Base-by-base conservation (phyloP, 441 rosid species). In the Brassica hybrid region DNA sequence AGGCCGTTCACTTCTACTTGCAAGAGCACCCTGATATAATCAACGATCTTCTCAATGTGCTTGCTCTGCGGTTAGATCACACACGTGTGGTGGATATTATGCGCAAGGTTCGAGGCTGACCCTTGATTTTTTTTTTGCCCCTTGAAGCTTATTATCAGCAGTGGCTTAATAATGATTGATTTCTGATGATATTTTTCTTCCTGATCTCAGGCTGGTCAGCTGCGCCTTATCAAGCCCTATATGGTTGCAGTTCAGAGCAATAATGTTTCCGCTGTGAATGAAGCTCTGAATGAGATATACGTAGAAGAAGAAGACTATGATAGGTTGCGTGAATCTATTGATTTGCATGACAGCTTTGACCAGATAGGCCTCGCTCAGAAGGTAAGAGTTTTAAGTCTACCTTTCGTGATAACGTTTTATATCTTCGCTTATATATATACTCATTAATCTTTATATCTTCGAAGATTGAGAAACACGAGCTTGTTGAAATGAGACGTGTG, bases 401-500 rank as follows among this genome's bases (percentile, higher is more conserved):
- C 23, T 11, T 30, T 7, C 2, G 38, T 76, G 18, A 13, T 7
- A n/a, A 23, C 36, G 18, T 68, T 61, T 64, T 60, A 43, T 12
- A 50, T 27, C 18, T 58, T 73, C 74, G 12, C 36, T 59, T 61
- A 83, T 87, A 67, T 48, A n/a, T n/a, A n/a, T n/a, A n/a, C n/a
- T n/a, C n/a, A 57, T 12, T 14, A 69, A 86, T 65, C 48, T 65
- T 64, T 61, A 43, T 11, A 48, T 27, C 17, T 58, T 73, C 74
- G 11, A 18, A 94, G 98, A 90, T 92, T 74, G 98, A 94, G 92
- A 96, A 96, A 85, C 99, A 96, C 73, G 99, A 96, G 86, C 95
- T 96, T 50, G 90, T 96, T 13, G 99, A 96, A 84, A 96, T 96
- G 99, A 90, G 99, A 71, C 98, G 99, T 67, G 98, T 96, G 69